Base-by-base conservation (phyloP, 352 stramenopile genomes). In the Phytophthora nicotianae region DNA sequence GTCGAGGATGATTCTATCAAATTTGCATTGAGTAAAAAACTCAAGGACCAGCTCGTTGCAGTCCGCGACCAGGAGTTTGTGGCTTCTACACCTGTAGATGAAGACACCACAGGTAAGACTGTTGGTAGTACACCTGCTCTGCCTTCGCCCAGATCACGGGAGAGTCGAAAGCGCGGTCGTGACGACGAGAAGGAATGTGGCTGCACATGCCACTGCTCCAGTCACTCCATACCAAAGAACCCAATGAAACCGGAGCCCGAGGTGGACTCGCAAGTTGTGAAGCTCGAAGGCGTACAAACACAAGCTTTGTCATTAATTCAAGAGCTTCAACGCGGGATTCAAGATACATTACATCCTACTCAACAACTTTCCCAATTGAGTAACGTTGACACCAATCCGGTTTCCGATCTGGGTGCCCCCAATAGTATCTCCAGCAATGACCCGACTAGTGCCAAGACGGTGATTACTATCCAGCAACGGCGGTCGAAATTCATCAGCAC, bases 1-100 rank as follows among this genome's bases (percentile, higher is more conserved):
- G 41, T 65, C 8, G 56, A 71, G 13, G 60, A 74, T 32, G 66
- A 71, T 46, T 67, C 63, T 27, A 71, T 71, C 2, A 71, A 71
- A 37, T 67, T 71, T 50, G 57, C 63, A 8, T 23, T 71, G 13
- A 62, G 54, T 35, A 21, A 58, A 0, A 66, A 67, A 24, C 50
- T 71, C 17, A 71, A 59, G 16, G 63, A 71, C 1, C 63, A 67
- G 24, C 63, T 71, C 24, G 4, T 47, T 17, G 58, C 41, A 16
- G 37, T 58, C 27, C 63, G 63, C 1, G 50, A 67, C 21, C 57
- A 63, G 19, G 63, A 71, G 24, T 51, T 71, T 20, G 46, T 49
- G 8, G 38, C 51, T 29, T 23, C 62, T 6, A 46, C 37, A 0
- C 26, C 26, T 47, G 20, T 23, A 5, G 35, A 62, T 11, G 57